These are phyloP conservation scores for Komagataella ulmi DNA, from an alignment of 805 yeast genomes.

Conservation along the genomic window DNA sequence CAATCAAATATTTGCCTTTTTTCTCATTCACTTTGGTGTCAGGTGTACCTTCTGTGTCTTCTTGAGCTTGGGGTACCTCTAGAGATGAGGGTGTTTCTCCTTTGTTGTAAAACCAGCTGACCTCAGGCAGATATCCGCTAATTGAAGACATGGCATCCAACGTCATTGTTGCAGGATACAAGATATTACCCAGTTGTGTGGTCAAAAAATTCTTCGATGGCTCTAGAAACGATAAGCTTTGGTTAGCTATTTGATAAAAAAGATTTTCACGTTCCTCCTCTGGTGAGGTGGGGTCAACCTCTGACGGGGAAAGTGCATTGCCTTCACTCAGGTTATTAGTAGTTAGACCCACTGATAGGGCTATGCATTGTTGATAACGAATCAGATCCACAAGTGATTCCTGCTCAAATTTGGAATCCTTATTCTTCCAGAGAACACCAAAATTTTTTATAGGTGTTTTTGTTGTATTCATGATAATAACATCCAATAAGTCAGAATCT, in stretches of 20 bases:
- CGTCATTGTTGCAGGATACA: constrained; percentile 15
- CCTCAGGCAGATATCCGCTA: constrained; percentile 5
- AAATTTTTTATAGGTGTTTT: constrained; percentile 18
- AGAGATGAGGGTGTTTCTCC: not conserved
- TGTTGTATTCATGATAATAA: constrained; percentile 14
- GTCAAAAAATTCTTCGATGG: constrained; percentile 15
- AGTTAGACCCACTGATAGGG: constrained; percentile 13
- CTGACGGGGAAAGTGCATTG: constrained; percentile 8
- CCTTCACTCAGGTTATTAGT: constrained; percentile 3
- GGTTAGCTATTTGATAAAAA: constrained; percentile 10
- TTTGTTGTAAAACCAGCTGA: not conserved
- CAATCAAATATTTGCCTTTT: constrained; percentile 13
- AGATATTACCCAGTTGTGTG: constrained; percentile 13
- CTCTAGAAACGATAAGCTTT: constrained; percentile 14
- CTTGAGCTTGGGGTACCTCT: not conserved
- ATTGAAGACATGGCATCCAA: constrained; percentile 11
- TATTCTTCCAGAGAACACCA: constrained; percentile 14
- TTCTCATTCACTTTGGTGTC: not conserved
- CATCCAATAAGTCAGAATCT: constrained; percentile 8
- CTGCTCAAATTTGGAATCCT: constrained; percentile 8
- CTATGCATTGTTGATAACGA: constrained; percentile 13
- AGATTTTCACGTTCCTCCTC: constrained; percentile 8
- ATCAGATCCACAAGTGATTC: constrained; percentile 9
- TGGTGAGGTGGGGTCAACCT: constrained; percentile 13
- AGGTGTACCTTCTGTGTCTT: not conserved